Conservation (phyloP, 306 rosid genomes). For the Dalbergia oliveri region DNA sequence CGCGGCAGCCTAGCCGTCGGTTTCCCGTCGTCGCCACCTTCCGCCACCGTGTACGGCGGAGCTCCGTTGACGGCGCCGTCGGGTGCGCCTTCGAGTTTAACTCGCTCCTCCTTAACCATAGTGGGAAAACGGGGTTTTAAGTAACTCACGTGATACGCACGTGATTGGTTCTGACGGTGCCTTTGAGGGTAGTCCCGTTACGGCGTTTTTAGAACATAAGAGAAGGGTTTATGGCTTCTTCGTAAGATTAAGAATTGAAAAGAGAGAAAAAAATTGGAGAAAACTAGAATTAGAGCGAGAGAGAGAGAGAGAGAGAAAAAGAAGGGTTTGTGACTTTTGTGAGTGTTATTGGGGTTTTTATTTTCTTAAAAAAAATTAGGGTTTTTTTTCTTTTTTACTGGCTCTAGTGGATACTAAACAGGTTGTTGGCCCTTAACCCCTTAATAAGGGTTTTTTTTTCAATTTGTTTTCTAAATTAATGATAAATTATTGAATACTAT, state of each 20-base stretch:
- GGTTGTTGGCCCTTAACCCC: conserved; percentile 68
- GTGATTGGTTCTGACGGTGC: conserved; percentile 63
- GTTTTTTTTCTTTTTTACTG: conserved; percentile 45
- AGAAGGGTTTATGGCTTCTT: conserved; percentile 40
- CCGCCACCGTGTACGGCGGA: conserved; percentile 56
- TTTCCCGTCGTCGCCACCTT: conserved; percentile 65
- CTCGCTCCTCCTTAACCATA: conserved; percentile 73
- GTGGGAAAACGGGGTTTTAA: conserved; percentile 16
- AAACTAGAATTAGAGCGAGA: background rate
- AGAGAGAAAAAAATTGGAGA: conserved; percentile 3
- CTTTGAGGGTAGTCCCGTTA: conserved; percentile 52
- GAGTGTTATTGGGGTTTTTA: conserved; percentile 43
- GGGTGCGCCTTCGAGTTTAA: conserved; percentile 48
- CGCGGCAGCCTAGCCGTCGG: conserved; percentile 89
- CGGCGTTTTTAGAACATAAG: conserved; percentile 67
- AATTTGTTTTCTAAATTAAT: background rate
- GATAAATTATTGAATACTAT: conserved; percentile 48
- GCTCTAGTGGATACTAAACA: conserved; percentile 45
- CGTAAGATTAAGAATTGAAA: conserved; percentile 44
- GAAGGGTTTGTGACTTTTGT: conserved; percentile 51
- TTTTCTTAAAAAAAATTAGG: background rate
- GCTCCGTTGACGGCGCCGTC: conserved; percentile 65
- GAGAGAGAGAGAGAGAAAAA: conserved; percentile 6
- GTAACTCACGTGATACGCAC: conserved; percentile 73
- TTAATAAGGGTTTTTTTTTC: conserved; percentile 52